These are phyloP conservation scores for Pholiota molesta DNA, from an alignment of 768 basidiomycete species.

Conservation along the genomic window DNA sequence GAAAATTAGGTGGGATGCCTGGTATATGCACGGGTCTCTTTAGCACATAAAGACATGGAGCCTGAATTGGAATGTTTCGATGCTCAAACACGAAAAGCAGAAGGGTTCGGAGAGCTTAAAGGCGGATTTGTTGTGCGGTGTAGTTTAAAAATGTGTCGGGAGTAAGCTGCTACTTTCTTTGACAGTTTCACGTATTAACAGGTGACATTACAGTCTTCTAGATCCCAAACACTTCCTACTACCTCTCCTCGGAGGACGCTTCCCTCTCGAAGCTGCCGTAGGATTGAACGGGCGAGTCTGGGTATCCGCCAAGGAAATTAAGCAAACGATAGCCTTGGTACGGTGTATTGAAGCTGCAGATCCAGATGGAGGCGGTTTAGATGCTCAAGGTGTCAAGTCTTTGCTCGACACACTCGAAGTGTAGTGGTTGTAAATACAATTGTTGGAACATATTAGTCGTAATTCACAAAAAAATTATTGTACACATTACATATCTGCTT, in stretches of 20 bases:
- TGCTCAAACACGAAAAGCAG: conserved; percentile 87
- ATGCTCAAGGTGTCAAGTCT: conserved; percentile 51
- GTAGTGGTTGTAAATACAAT: conserved; percentile 21
- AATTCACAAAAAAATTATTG: conserved; percentile 1
- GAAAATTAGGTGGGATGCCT: conserved; percentile 79
- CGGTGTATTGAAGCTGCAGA: conserved; percentile 85
- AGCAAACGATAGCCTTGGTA: conserved; percentile 73
- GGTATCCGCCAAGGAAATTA: conserved; percentile 75
- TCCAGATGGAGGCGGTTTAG: conserved; percentile 69
- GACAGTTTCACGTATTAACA: conserved; percentile 1
- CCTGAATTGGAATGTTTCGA: conserved; percentile 98
- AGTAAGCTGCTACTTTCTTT: conserved; percentile 52
- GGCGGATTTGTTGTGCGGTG: conserved; percentile 84
- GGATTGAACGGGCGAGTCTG: conserved; percentile 94
- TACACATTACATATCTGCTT: conserved; percentile 6
- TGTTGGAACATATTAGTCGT: too few relatives aligned
- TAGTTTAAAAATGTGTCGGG: conserved; percentile 83
- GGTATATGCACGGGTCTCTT: conserved; percentile 89
- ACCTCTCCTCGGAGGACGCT: conserved; percentile 74
- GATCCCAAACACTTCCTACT: conserved; percentile 84
- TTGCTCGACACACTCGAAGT: conserved; percentile 53
- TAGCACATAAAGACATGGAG: conserved; percentile 98
- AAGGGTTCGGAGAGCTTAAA: conserved; percentile 92
- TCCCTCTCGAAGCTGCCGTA: conserved; percentile 86
- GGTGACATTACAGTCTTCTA: conserved; percentile 56